These are phyloP conservation scores for Crepidotus sp. DNA, from an alignment of 1,284 basidiomycete species.

Conservation along the genomic window DNA sequence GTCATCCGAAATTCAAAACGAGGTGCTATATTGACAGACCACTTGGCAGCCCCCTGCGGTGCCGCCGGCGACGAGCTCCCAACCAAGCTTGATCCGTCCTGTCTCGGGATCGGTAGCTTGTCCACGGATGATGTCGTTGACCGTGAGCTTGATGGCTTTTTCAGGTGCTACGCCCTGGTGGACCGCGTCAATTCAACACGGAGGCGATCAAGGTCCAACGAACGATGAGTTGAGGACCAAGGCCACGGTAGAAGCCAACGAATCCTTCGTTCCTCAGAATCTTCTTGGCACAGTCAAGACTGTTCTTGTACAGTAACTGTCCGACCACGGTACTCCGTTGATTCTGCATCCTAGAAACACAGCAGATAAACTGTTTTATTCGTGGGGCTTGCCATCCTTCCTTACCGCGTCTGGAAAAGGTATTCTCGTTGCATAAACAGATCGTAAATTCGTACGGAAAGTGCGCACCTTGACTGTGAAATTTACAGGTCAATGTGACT, in stretches of 20 bases:
- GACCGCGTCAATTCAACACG: conserved; percentile 8
- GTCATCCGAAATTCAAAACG: conserved; percentile 14
- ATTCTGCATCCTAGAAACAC: conserved; percentile 79
- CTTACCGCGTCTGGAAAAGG: conserved; percentile 54
- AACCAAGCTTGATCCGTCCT: conserved; percentile 77
- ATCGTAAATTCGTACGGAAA: conserved; percentile 5
- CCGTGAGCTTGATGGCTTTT: conserved; percentile 94
- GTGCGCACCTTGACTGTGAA: conserved; percentile 54
- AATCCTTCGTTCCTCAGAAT: conserved; percentile 94
- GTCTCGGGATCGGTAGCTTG: conserved; percentile 89
- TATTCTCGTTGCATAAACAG: conserved; percentile 3
- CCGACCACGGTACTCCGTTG: conserved; percentile 92
- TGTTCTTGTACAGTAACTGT: conserved; percentile 91
- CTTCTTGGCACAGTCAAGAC: conserved; percentile 87
- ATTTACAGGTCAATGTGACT: conserved; percentile 16
- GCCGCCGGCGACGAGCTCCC: conserved; percentile 91
- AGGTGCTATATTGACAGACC: conserved; percentile 42
- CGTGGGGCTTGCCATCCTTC: neutral
- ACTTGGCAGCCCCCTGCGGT: conserved; percentile 96
- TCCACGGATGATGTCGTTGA: conserved; percentile 88
- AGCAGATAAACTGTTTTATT: neutral
- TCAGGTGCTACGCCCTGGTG: conserved; percentile 92
- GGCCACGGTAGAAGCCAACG: conserved; percentile 91
- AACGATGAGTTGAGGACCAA: conserved; percentile 90
- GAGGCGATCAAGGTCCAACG: conserved; percentile 22